phyloP scores from a whole-genome alignment of 257 asterid species.

The Cynanchum wilfordii region DNA sequence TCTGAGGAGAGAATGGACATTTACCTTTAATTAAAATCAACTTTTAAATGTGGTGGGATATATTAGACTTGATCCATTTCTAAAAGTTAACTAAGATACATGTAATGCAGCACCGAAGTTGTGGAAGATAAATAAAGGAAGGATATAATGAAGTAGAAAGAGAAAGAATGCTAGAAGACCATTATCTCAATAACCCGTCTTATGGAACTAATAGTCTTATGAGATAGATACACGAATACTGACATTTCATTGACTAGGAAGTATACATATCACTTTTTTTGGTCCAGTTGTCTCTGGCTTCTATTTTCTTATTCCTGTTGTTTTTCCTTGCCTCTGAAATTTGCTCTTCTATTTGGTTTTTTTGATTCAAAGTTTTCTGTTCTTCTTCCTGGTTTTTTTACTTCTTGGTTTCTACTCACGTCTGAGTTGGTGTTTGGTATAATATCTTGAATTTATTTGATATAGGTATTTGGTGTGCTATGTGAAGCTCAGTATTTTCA shows the following conservation, averaged over 20 bases:
- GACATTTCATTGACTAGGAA: neutral
- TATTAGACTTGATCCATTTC: neutral
- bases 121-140: neutral
- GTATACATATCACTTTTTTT: no score
- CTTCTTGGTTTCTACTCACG: neutral
- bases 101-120: neutral
- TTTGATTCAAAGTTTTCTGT: neutral
- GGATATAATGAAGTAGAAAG: neutral
- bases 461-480: conserved; percentile 60
- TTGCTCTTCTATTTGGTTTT: neutral
- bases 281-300: neutral
- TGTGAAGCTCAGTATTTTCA: conserved; percentile 97
- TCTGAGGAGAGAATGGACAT: neutral
- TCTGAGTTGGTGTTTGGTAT: neutral
- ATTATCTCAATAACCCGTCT: neutral
- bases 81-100: neutral
- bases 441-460: conserved; percentile 1
- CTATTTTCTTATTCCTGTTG: neutral
- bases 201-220: neutral
- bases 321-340: neutral
- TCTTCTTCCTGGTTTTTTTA: conserved; percentile 1
- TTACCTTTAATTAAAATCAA: neutral
- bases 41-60: neutral
- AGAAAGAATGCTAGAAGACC: neutral
- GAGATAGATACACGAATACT: neutral